These are phyloP conservation scores for Leccinum subrobustum DNA, from an alignment of 1,284 basidiomycete species.

Conservation along the genomic window DNA sequence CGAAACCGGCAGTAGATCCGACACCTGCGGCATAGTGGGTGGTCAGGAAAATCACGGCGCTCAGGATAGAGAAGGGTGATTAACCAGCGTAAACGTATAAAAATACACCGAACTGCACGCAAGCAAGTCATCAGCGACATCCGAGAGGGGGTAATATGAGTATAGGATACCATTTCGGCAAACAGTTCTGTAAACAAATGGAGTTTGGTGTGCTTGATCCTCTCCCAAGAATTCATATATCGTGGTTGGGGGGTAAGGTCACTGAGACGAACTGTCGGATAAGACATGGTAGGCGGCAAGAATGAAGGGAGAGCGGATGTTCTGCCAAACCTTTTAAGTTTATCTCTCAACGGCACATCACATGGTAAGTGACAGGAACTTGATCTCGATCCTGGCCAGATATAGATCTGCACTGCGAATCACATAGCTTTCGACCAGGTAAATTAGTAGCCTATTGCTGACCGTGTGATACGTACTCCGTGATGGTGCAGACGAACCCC, in stretches of 20 bases:
- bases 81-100: conserved; percentile 55
- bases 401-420: conserved; percentile 3
- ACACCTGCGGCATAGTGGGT: conserved; percentile 40
- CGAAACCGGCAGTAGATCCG: conserved; percentile 55
- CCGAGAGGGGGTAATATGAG: neutral
- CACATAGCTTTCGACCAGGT: neutral
- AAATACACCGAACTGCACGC: conserved; percentile 43
- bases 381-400: neutral
- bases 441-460: conserved; percentile 4
- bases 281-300: conserved; percentile 17
- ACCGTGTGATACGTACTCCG: neutral
- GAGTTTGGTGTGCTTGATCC: conserved; percentile 44
- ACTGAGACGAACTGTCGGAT: conserved; percentile 36
- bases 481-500: neutral
- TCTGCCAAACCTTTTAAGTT: conserved; percentile 15
- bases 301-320: neutral
- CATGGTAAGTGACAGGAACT: conserved; percentile 1
- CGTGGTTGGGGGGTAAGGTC: conserved; percentile 42
- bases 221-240: conserved; percentile 52
- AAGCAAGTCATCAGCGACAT: conserved; percentile 29
- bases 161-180: conserved; percentile 53
- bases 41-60: neutral
- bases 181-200: conserved; percentile 58
- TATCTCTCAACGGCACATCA: neutral
- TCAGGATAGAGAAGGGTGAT: conserved; percentile 5